A percentile compares a stretch with the other conserved stretches of the same genome.
These are phyloP conservation scores for Sclerotinia subarctica DNA, from an alignment of 2,329 filamentous ascomycete species.

Conservation along the genomic window DNA sequence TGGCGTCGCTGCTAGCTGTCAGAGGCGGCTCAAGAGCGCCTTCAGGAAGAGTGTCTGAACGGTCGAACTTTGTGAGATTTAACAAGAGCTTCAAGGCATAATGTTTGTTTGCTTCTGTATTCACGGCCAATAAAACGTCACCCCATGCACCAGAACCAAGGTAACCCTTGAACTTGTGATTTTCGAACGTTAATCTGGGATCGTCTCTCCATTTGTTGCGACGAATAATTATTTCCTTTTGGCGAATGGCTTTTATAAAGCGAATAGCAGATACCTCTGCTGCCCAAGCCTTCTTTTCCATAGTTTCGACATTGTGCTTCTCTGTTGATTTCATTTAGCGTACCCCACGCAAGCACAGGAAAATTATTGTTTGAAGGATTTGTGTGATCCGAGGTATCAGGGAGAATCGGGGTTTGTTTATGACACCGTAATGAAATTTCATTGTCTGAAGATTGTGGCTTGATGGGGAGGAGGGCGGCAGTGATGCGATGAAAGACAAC, in stretches of 20 bases:
- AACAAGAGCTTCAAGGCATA: slow-evolving; percentile 14
- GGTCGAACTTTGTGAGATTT: background rate
- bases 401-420: background rate
- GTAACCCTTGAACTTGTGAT: background rate
- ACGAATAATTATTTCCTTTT: background rate
- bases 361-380: background rate
- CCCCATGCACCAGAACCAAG: background rate
- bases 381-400: background rate
- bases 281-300: background rate
- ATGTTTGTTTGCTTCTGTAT: background rate
- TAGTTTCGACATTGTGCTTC: background rate
- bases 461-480: background rate
- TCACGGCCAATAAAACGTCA: background rate
- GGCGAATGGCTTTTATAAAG: background rate
- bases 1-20: slow-evolving; percentile 4
- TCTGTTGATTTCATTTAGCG: background rate
- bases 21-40: background rate
- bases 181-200: background rate
- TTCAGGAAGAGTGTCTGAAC: background rate
- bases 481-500: background rate
- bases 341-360: background rate
- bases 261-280: background rate
- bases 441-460: background rate
- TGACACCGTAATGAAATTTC: background rate
- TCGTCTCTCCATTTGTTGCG: slow-evolving; percentile 10